phyloP scores from a whole-genome alignment of 2,329 filamentous ascomycete genomes.

The Epichloe brachyelytri region DNA sequence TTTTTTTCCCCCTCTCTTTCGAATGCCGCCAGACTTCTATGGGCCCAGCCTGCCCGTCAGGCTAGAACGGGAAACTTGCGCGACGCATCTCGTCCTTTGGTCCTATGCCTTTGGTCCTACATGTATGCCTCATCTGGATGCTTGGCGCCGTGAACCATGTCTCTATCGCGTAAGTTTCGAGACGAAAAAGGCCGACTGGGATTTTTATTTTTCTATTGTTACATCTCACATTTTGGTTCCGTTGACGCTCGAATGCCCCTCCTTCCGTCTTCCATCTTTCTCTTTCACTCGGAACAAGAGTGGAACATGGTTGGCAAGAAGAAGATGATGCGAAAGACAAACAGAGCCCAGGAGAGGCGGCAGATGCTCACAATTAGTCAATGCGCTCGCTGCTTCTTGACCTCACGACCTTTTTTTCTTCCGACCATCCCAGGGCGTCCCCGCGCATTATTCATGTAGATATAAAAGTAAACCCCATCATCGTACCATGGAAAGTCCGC shows the following conservation, averaged over 20 bases:
- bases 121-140: too few species aligned
- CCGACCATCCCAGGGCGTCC: not conserved
- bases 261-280: not conserved
- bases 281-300: not conserved
- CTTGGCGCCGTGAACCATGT: not conserved
- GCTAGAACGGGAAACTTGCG: too few species aligned
- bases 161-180: constrained; percentile 3
- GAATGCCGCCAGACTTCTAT: too few species aligned
- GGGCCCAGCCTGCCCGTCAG: too few species aligned
- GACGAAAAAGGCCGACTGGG: not conserved
- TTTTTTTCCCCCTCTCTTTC: too few species aligned
- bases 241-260: not conserved
- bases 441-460: not conserved
- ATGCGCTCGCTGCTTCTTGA: not conserved
- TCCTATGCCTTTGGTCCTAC: too few species aligned
- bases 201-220: too few species aligned
- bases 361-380: not conserved
- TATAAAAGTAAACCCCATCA: not conserved
- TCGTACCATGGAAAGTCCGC: not conserved
- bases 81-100: too few species aligned
- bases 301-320: too few species aligned
- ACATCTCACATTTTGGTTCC: not conserved
- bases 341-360: too few species aligned
- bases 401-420: not conserved
- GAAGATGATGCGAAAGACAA: too few species aligned